phyloP scores from a whole-genome alignment of 768 basidiomycete genomes.

The Leccinum ochraceum region DNA sequence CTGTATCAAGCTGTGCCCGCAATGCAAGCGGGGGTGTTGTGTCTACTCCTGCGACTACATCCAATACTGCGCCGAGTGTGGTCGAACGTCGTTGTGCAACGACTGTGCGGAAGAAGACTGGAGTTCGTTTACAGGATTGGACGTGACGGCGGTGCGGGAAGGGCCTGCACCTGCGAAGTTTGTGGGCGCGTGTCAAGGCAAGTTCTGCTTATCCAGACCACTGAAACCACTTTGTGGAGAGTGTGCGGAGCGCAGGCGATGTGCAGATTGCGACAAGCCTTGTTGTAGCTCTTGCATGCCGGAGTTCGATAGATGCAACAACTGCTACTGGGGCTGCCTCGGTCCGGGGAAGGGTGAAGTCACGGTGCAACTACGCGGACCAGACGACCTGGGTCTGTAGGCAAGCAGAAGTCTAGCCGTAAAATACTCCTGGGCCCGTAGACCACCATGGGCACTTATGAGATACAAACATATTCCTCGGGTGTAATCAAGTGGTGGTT shows the following conservation, averaged over 20 bases:
- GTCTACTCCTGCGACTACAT: conserved; percentile 23
- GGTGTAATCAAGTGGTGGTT: conserved; percentile 78
- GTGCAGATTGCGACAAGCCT: neutral
- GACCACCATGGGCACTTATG: neutral
- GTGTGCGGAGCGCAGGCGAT: neutral
- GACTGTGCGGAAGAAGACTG: neutral
- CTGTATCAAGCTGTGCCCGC: conserved; percentile 9
- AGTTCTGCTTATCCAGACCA: neutral
- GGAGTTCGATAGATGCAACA: neutral
- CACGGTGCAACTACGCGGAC: too few species aligned
- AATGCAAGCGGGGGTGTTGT: conserved; percentile 11
- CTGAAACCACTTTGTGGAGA: neutral
- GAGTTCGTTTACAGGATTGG: neutral
- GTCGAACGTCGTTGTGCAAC: conserved; percentile 19
- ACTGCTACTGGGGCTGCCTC: neutral
- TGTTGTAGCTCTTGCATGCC: neutral
- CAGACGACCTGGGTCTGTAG: too few species aligned
- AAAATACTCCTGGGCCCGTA: too few species aligned
- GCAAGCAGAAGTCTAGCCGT: too few species aligned
- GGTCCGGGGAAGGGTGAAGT: too few species aligned
- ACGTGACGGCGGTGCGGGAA: neutral
- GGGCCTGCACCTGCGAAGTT: neutral
- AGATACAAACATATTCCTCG: neutral
- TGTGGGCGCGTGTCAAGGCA: neutral
- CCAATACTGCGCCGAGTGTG: conserved; percentile 20